phyloP scores from a whole-genome alignment of 2,329 filamentous ascomycete species.

The Microcyclosporella mali region DNA sequence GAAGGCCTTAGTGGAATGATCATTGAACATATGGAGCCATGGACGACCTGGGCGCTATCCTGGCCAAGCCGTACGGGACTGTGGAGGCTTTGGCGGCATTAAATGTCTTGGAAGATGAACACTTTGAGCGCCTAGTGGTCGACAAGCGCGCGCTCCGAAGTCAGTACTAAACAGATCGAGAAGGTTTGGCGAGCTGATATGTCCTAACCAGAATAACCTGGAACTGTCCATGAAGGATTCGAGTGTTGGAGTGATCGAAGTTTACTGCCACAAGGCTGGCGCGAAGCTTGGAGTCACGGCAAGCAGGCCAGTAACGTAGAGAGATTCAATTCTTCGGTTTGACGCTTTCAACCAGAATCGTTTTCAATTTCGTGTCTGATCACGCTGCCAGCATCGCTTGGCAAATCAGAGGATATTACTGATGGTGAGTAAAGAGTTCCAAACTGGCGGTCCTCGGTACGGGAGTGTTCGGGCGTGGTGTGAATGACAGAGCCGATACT shows the following conservation, averaged over 20 bases:
- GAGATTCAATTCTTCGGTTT: too few relatives aligned
- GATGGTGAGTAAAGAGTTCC: conserved; percentile 8
- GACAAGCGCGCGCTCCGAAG: neutral
- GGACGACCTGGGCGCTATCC: conserved; percentile 21
- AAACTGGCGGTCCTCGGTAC: conserved; percentile 1
- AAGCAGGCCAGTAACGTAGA: too few relatives aligned
- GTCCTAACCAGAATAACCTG: conserved; percentile 8
- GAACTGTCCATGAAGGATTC: conserved; percentile 1
- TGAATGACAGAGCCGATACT: conserved; percentile 25
- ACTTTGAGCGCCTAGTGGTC: conserved; percentile 7
- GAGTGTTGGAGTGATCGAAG: neutral
- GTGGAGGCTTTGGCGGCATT: conserved; percentile 6
- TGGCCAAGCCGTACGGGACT: conserved; percentile 32
- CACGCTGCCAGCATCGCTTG: conserved; percentile 27
- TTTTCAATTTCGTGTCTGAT: conserved; percentile 15
- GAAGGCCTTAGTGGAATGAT: conserved; percentile 34
- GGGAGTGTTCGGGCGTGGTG: conserved; percentile 7
- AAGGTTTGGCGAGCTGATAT: conserved; percentile 9
- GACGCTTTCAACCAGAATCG: conserved; percentile 4
- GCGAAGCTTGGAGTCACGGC: too few relatives aligned
- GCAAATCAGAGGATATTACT: conserved; percentile 17
- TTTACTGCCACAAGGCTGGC: too few relatives aligned
- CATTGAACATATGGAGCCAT: conserved; percentile 30
- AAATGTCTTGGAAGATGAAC: conserved; percentile 4
- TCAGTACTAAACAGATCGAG: conserved; percentile 1